These are phyloP conservation scores for Groenewaldozyma auringiensis DNA, from an alignment of 1,139 yeast genomes.

Conservation along the genomic window DNA sequence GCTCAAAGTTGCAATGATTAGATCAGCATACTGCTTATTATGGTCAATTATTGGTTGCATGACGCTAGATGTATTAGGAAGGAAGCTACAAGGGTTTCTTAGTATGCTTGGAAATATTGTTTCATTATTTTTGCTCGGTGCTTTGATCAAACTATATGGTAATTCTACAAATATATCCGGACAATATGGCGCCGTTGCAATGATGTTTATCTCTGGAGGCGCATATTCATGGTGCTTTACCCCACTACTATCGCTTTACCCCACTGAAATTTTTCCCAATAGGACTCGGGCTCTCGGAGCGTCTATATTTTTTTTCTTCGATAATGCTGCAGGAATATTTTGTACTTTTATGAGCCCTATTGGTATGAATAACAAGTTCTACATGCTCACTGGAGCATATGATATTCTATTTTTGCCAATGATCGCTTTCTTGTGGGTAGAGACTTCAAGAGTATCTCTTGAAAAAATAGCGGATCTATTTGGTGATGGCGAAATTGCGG, in stretches of 20 bases:
- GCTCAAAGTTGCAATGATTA: constrained; percentile 5
- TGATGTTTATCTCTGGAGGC: constrained; percentile 8
- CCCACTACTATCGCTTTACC: constrained; percentile 46
- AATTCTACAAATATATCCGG: constrained; percentile 4
- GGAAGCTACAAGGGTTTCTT: constrained; percentile 3
- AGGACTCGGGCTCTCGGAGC: constrained; percentile 83
- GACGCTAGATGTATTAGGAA: constrained; percentile 5
- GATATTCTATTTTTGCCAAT: constrained; percentile 51
- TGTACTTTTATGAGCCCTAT: constrained; percentile 49
- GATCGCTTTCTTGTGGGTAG: constrained; percentile 41
- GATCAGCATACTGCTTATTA: constrained; percentile 1
- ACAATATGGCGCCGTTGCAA: constrained; percentile 7
- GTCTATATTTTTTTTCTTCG: constrained; percentile 47
- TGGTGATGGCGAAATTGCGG: neutral
- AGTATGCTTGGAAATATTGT: constrained; percentile 6
- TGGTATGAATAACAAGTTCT: constrained; percentile 33
- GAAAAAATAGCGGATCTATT: constrained; percentile 27
- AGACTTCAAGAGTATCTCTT: constrained; percentile 33
- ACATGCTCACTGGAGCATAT: constrained; percentile 30
- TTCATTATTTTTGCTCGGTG: constrained; percentile 5
- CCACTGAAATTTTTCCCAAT: constrained; percentile 78
- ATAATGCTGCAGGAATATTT: constrained; percentile 83
- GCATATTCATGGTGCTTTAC: constrained; percentile 8
- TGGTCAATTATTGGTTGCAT: constrained; percentile 3
- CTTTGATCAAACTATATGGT: constrained; percentile 7